phyloP scores from a whole-genome alignment of 2,329 filamentous ascomycete genomes.

The Neonectria hederae region DNA sequence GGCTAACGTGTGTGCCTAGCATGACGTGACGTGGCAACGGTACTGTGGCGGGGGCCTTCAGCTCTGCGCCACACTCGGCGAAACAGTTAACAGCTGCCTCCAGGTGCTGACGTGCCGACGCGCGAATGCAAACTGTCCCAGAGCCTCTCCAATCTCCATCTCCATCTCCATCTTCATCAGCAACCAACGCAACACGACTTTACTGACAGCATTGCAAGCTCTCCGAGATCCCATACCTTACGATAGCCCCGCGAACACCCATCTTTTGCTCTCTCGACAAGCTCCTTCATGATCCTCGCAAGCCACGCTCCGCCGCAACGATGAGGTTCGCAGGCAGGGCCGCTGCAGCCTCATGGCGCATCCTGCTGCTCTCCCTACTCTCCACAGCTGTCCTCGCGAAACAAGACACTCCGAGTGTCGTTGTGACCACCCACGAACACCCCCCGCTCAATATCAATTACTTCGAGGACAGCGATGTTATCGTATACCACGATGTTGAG shows the following conservation, averaged over 20 bases:
- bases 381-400: constrained; percentile 60
- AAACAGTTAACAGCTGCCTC: constrained; percentile 40
- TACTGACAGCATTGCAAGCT: constrained; percentile 20
- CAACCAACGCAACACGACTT: constrained; percentile 9
- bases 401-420: constrained; percentile 73
- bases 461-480: constrained; percentile 87
- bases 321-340: constrained; percentile 65
- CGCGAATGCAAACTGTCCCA: constrained; percentile 41
- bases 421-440: constrained; percentile 71
- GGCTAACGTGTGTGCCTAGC: constrained; percentile 15
- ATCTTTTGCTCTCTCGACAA: constrained; percentile 9
- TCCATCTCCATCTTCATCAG: constrained; percentile 29
- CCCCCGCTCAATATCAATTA: constrained; percentile 79
- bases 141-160: constrained; percentile 29
- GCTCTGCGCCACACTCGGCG: constrained; percentile 34
- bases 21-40: constrained; percentile 23
- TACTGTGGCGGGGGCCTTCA: constrained; percentile 38
- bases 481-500: constrained; percentile 76
- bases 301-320: constrained; percentile 50
- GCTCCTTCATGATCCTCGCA: constrained; percentile 55
- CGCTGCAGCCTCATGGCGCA: constrained; percentile 55
- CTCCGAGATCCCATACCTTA: constrained; percentile 3
- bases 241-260: constrained; percentile 2
- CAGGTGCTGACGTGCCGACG: constrained; percentile 38
- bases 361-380: constrained; percentile 61